Evolutionary conservation across 225 moss, liverwort and hornwort species (phyloP), one percentile per base, ranked within the genome.

Genomic region (Bryoerythrophyllum caledonicum): DNA sequence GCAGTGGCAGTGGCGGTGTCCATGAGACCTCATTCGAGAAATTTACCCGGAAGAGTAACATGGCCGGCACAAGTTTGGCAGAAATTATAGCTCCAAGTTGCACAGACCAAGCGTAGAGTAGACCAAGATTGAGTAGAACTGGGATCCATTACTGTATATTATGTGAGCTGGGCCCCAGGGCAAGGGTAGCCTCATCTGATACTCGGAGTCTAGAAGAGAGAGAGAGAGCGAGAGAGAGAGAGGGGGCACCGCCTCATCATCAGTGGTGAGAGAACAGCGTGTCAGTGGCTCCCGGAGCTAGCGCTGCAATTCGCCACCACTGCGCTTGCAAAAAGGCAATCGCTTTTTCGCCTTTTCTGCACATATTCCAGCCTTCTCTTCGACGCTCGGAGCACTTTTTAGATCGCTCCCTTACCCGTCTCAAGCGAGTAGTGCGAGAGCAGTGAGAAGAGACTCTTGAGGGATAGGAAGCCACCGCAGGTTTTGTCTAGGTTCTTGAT

Each of bases 321-420:
- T 26, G 19, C 6, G 27, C 20, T 58, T 25, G 41, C 12, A 10
- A 44, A 70, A 79, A 63, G 71, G 37, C 46, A 11, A 21, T 16
- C 35, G 27, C 82, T 71, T 79, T 83, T 75, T 11, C 10, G 10
- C 24, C 54, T 32, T 79, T 79, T 46, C 67, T 44, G 53, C 52
- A 72, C 67, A 60, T 53, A 72, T 67, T 67, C 43, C 20, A 49
- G 15, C 11, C 20, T 8, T n/a, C 28, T 81, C 32, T 20, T 11
- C 60, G 8, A 13, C 10, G 15, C 19, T 2, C 2, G 14, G 12
- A 17, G 78, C 41, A 21, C 60, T 74, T 70, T 60, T 53, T 24
- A 32, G 1, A 32, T 3, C 28, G 13, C 76, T 54, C 57, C 25
- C 6, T 49, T 16, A 4, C 17, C 6, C 48, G 2, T 0, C 19